phyloP scores from a whole-genome alignment of 2,329 filamentous ascomycete species.

The Apiospora hydei region DNA sequence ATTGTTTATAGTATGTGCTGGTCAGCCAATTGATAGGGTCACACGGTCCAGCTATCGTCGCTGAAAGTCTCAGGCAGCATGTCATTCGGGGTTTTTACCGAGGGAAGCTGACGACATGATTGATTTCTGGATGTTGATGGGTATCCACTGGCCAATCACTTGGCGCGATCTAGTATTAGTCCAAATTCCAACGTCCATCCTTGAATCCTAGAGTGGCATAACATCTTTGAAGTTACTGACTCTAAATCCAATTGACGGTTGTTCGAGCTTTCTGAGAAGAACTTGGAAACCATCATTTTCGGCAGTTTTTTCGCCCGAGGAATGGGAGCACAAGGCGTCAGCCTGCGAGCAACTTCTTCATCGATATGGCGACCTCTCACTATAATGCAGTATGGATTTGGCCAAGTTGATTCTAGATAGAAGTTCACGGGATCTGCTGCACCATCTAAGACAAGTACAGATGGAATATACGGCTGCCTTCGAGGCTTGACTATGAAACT shows the following conservation, averaged over 20 bases:
- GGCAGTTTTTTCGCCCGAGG: neutral
- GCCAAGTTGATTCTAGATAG: neutral
- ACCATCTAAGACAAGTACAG: neutral
- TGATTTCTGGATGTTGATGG: neutral
- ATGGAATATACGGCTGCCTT: slow-evolving; percentile 1
- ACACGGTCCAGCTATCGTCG: neutral
- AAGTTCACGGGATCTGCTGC: neutral
- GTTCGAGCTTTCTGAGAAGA: neutral
- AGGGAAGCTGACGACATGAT: neutral
- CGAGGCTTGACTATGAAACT: neutral
- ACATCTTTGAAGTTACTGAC: neutral
- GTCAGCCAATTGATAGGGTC: neutral
- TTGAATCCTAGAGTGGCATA: neutral
- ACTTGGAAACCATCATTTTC: neutral
- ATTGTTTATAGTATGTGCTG: neutral
- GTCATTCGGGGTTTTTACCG: neutral
- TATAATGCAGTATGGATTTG: neutral
- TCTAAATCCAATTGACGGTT: neutral
- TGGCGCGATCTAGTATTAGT: slow-evolving; percentile 5
- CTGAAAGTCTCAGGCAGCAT: neutral
- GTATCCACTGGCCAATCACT: slow-evolving; percentile 16
- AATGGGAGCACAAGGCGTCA: neutral
- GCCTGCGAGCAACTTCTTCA: neutral
- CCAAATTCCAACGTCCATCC: neutral
- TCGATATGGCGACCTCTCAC: no score